Percentiles rank a stretch among this genome's conserved stretches.
These are phyloP conservation scores for Voacanga thouarsii DNA, from an alignment of 257 asterid genomes.

Conservation along the genomic window DNA sequence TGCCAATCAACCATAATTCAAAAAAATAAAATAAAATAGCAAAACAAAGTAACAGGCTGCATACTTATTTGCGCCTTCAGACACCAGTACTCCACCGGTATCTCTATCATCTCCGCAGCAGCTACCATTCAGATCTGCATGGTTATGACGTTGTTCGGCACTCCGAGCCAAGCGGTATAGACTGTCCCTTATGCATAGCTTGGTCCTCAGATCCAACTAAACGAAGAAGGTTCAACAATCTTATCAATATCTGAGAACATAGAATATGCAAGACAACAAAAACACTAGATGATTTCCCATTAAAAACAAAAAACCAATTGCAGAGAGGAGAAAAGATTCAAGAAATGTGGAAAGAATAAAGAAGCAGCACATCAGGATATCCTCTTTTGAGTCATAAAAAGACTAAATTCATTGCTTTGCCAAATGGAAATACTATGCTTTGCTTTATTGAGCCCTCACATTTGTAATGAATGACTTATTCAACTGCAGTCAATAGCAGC, in stretches of 20 bases:
- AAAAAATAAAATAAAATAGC: not conserved
- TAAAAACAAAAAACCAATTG: not conserved
- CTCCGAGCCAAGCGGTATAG: constrained; percentile 80
- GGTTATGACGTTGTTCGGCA: constrained; percentile 75
- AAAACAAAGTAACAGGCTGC: not conserved
- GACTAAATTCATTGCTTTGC: not conserved
- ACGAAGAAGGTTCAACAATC: constrained; percentile 25
- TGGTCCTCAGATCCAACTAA: constrained; percentile 79
- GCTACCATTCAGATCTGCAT: constrained; percentile 26
- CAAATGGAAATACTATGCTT: not conserved
- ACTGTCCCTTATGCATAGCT: constrained; percentile 88
- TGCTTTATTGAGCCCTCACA: not conserved
- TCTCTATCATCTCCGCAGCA: constrained; percentile 40
- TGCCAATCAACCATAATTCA: not conserved
- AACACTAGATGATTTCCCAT: not conserved
- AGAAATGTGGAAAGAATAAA: not conserved
- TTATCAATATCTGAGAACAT: constrained; percentile 1
- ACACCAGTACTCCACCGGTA: constrained; percentile 34
- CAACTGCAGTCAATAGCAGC: not conserved
- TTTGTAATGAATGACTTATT: not conserved
- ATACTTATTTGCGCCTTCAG: constrained; percentile 59
- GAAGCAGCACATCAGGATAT: not conserved
- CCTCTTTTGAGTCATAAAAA: not conserved
- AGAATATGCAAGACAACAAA: not conserved
- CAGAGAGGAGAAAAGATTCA: not conserved